A percentile compares a stretch with the other conserved stretches of the same genome.
These are phyloP conservation scores for Beauveria scarabaeidicola DNA, from an alignment of 2,329 filamentous ascomycete genomes.

Conservation along the genomic window DNA sequence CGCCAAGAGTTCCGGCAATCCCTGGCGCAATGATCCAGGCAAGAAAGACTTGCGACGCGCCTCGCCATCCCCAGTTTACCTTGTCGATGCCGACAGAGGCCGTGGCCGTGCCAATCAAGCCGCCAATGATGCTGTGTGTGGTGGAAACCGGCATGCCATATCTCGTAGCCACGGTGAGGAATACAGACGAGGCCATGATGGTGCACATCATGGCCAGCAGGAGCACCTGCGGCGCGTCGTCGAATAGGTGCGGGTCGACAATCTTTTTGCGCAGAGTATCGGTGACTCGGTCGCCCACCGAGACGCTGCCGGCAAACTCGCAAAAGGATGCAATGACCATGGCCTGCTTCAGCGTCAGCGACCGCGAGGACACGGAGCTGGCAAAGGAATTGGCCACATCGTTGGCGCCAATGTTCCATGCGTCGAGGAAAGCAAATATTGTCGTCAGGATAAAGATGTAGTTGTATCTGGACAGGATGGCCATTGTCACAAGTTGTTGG, in stretches of 20 bases:
- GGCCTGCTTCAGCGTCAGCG: slow-evolving; percentile 37
- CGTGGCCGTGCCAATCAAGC: slow-evolving; percentile 27
- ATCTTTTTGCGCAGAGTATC: slow-evolving; percentile 41
- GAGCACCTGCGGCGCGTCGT: slow-evolving; percentile 36
- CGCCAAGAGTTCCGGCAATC: slow-evolving; percentile 25
- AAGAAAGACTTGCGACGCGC: slow-evolving; percentile 30
- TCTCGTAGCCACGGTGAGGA: slow-evolving; percentile 42
- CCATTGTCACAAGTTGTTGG: slow-evolving; percentile 19
- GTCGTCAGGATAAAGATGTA: slow-evolving; percentile 49
- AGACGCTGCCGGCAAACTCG: slow-evolving; percentile 36
- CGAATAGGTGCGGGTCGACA: slow-evolving; percentile 35
- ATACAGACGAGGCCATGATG: slow-evolving; percentile 41
- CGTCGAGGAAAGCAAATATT: slow-evolving; percentile 49
- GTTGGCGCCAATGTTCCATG: slow-evolving; percentile 51
- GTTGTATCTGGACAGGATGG: slow-evolving; percentile 38
- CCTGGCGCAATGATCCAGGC: slow-evolving; percentile 30
- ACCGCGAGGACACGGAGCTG: slow-evolving; percentile 37
- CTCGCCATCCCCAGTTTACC: slow-evolving; percentile 29
- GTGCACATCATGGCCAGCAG: slow-evolving; percentile 48
- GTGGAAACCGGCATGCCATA: slow-evolving; percentile 46
- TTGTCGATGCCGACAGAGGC: slow-evolving; percentile 28
- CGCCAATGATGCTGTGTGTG: slow-evolving; percentile 43
- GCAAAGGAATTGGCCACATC: slow-evolving; percentile 42
- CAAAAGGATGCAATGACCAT: slow-evolving; percentile 34
- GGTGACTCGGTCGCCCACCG: slow-evolving; percentile 28